Evolutionary conservation across 2,329 filamentous ascomycete species (phyloP).

Genomic region (Botrytis elliptica): DNA sequence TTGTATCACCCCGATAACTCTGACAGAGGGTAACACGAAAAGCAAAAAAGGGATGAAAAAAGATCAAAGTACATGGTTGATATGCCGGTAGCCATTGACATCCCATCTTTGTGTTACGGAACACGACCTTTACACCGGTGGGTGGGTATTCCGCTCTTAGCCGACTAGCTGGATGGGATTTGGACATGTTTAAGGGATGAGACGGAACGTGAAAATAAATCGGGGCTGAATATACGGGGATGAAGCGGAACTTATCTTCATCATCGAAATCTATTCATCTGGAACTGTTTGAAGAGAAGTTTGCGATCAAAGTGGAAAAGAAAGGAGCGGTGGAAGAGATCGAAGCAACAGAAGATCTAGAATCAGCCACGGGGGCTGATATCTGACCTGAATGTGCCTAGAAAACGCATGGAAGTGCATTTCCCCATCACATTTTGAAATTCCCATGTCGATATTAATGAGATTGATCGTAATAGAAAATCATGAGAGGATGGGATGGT

Average conservation of each 20-base stretch:
- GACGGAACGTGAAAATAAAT: neutral
- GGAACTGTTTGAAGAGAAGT: neutral
- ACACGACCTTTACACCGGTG: neutral
- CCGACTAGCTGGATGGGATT: neutral
- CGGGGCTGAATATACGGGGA: neutral
- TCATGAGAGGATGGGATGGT: neutral
- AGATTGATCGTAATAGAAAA: neutral
- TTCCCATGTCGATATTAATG: neutral
- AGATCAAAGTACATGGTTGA: neutral
- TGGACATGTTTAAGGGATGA: neutral
- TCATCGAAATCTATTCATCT: neutral
- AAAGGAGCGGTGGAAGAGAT: conserved; percentile 2
- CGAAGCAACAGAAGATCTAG: neutral
- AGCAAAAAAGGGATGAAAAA: neutral
- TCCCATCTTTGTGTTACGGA: neutral
- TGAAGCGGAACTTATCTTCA: neutral
- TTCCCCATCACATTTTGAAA: conserved; percentile 1
- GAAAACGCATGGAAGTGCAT: neutral
- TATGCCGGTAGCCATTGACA: conserved; percentile 7
- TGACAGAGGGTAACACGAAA: neutral
- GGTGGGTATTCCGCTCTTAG: neutral
- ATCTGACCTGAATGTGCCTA: neutral
- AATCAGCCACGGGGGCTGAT: conserved; percentile 1
- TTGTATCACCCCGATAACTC: neutral
- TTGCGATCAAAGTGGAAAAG: neutral